phyloP scores from a whole-genome alignment of 345 rosid genomes.

The Carallia pectinifolia region DNA sequence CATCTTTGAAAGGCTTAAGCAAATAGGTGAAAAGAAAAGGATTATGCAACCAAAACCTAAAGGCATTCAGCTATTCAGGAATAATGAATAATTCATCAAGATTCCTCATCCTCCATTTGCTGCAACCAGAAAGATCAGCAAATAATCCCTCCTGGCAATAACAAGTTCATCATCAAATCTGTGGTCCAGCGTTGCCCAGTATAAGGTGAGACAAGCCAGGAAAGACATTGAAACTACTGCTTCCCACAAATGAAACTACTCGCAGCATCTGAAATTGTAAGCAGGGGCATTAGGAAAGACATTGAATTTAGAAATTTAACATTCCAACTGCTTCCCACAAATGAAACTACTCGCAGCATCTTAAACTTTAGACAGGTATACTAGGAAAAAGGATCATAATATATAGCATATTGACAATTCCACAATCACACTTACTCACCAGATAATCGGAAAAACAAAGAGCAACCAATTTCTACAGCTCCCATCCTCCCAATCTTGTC shows the following conservation, averaged over 20 bases:
- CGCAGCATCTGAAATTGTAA: neutral
- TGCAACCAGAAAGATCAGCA: neutral
- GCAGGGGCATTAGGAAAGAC: neutral
- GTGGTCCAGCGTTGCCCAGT: neutral
- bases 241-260: neutral
- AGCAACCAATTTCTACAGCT: constrained; percentile 36
- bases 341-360: neutral
- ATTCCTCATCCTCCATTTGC: neutral
- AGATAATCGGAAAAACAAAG: neutral
- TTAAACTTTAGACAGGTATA: neutral
- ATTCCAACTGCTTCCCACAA: neutral
- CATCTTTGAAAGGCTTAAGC: too few relatives aligned
- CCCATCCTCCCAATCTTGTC: constrained; percentile 86
- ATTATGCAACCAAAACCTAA: neutral
- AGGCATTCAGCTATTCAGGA: neutral
- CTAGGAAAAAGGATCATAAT: neutral
- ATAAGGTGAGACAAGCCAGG: neutral
- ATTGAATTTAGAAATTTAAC: neutral
- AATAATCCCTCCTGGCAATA: neutral
- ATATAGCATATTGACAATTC: neutral
- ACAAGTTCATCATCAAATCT: neutral
- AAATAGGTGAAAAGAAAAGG: too few relatives aligned
- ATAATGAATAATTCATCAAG: neutral
- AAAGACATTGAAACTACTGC: neutral
- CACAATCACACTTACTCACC: neutral